Base-by-base conservation (phyloP, 306 rosid species). In the Luffa acutangula region DNA sequence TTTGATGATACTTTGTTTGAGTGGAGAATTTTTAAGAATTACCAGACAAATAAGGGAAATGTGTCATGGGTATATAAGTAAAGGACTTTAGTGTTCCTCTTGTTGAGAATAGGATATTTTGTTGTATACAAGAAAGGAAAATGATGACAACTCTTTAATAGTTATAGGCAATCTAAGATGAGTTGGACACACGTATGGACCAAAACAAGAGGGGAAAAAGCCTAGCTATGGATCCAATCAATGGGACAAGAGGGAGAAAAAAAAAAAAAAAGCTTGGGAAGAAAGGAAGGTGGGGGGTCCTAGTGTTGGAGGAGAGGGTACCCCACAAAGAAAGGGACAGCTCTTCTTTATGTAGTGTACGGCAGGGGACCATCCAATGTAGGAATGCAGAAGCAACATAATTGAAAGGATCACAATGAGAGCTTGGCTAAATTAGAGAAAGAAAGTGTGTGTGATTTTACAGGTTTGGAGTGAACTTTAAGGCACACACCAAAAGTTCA, bases 401-500 rank as follows among this genome's bases (percentile, higher is more conserved):
- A 25, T 45, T 43, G 42, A 57, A 62, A 54, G 57, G 59, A 56
- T 64, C 45, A 13, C 41, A 64, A 64, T 3, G n/a, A 62, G 43
- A 25, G n/a, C 33, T 1, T 53, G 58, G 20, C n/a, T 0, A 53
- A 53, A 53, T 0, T 25, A 25, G 31, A 25, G 31, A 25, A 3
- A 53, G n/a, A 18, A 14, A 54, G 60, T 17, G 7, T 17, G 7
- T 15, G 25, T 56, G 62, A 11, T 51, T 56, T 17, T 25, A 18
- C 31, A 7, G 79, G 56, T 11, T 45, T 43, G 64, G 49, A 25
- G 79, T 49, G 79, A 46, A 36, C 39, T 36, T 75, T 72, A 87
- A 85, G 88, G 75, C 84, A 85, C 49, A 73, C 64, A 65, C 85
- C 85, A 82, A 82, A 85, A 80, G 79, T 18, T 67, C 51, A 67